phyloP scores from a whole-genome alignment of 768 basidiomycete species.

The Leccinum subgranulosum region DNA sequence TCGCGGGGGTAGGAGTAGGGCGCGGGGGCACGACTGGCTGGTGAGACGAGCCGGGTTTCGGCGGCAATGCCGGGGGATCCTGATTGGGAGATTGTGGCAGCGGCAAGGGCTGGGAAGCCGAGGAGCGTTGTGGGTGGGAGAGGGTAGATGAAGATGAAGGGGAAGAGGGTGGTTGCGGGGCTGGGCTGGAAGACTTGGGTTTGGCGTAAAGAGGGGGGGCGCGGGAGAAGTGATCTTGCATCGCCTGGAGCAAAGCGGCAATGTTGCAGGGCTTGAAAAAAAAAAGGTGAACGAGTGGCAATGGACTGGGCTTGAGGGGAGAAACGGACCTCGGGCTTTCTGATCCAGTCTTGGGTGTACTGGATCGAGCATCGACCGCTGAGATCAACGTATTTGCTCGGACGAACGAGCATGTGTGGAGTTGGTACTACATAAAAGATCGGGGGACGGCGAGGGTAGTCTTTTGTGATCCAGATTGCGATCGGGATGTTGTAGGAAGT shows the following conservation, averaged over 20 bases:
- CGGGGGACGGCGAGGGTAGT: constrained; percentile 81
- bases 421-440: constrained; percentile 92
- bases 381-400: constrained; percentile 72
- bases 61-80: constrained; percentile 39
- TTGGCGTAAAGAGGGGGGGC: constrained; percentile 90
- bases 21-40: constrained; percentile 12
- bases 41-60: constrained; percentile 32
- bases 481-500: constrained; percentile 92
- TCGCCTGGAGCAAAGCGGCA: constrained; percentile 65
- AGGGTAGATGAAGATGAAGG: constrained; percentile 9
- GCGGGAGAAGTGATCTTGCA: constrained; percentile 80
- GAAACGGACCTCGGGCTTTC: constrained; percentile 60
- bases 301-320: constrained; percentile 7
- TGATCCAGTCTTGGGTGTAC: constrained; percentile 74
- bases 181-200: constrained; percentile 41
- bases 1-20: constrained; percentile 9
- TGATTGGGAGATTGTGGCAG: constrained; percentile 16
- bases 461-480: constrained; percentile 80
- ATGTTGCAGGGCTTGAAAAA: constrained; percentile 68
- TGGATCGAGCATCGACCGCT: constrained; percentile 70
- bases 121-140: constrained; percentile 17
- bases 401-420: constrained; percentile 81
- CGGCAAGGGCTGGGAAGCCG: constrained; percentile 18
- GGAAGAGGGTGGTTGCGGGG: constrained; percentile 20
- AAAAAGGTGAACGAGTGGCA: background rate